Conservation (phyloP, 192 early-diverging fungal species). For the Coemansia sp. region DNA sequence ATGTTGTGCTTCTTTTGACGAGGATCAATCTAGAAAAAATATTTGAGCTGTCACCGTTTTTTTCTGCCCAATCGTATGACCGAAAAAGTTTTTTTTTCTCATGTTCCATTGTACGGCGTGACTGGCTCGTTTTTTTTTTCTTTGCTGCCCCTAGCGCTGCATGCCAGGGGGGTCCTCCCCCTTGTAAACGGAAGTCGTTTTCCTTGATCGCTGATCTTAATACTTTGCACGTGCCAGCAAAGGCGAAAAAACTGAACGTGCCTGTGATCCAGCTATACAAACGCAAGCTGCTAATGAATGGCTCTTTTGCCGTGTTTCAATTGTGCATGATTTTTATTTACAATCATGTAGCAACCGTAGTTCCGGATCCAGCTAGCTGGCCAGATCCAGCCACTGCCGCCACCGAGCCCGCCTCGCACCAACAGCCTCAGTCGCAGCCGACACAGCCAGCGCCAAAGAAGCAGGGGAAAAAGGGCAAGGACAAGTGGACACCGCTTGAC, state of each 20-base stretch:
- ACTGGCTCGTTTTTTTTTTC: constrained; percentile 2
- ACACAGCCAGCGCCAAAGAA: constrained; percentile 25
- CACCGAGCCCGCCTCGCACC: constrained; percentile 12
- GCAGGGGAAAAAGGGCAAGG: constrained; percentile 46
- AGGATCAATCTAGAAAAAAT: not conserved
- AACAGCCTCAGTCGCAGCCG: constrained; percentile 8
- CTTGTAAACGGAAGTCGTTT: constrained; percentile 3
- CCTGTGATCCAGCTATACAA: not conserved
- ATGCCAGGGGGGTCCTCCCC: constrained; percentile 3
- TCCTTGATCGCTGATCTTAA: constrained; percentile 7
- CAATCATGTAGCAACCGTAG: constrained; percentile 23
- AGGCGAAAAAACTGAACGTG: not conserved
- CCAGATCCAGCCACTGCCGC: constrained; percentile 56
- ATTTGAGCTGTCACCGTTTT: constrained; percentile 2
- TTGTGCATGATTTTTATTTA: not conserved
- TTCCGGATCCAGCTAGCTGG: constrained; percentile 47
- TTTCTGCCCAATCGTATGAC: constrained; percentile 4
- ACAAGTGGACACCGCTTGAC: constrained; percentile 53
- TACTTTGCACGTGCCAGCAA: not conserved
- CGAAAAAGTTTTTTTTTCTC: constrained; percentile 2
- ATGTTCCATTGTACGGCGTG: constrained; percentile 1
- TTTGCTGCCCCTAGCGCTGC: not conserved
- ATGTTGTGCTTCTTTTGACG: not conserved
- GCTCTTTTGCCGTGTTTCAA: constrained; percentile 2
- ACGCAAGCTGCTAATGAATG: not conserved